A percentile compares a stretch with the other conserved stretches of the same genome.
phyloP scores from a whole-genome alignment of 2,329 filamentous ascomycete species.

The Penicillium nordicum region DNA sequence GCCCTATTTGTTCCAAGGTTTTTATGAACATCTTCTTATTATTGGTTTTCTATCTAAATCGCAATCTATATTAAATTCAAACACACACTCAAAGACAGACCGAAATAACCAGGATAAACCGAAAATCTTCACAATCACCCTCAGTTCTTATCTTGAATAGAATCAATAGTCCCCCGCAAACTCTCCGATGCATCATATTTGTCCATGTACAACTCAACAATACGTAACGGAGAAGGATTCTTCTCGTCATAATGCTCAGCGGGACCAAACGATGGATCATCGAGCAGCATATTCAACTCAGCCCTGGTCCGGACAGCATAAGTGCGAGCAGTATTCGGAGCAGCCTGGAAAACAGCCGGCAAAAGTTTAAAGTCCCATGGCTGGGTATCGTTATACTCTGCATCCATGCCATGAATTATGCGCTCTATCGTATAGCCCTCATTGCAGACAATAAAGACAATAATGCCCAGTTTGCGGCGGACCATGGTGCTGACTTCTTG shows the following conservation, averaged over 20 bases:
- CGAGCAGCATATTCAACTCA: slow-evolving; percentile 62
- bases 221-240: slow-evolving; percentile 49
- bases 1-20: no score
- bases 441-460: slow-evolving; percentile 79
- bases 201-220: slow-evolving; percentile 76
- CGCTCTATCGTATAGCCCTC: slow-evolving; percentile 83
- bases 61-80: not conserved
- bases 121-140: not conserved
- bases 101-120: not conserved
- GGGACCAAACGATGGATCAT: slow-evolving; percentile 58
- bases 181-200: slow-evolving; percentile 65
- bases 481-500: slow-evolving; percentile 82
- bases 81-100: not conserved
- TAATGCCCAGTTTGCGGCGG: slow-evolving; percentile 64
- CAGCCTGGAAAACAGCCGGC: slow-evolving; percentile 63
- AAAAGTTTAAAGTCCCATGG: slow-evolving; percentile 69
- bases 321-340: slow-evolving; percentile 54
- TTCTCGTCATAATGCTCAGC: slow-evolving; percentile 27
- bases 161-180: not conserved
- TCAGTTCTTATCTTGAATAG: not conserved
- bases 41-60: not conserved
- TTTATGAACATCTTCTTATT: no score
- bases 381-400: slow-evolving; percentile 72
- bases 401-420: slow-evolving; percentile 76
- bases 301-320: slow-evolving; percentile 64